Evolutionary conservation across 306 rosid species (phyloP).

Genomic region (Nissolia schottii): DNA sequence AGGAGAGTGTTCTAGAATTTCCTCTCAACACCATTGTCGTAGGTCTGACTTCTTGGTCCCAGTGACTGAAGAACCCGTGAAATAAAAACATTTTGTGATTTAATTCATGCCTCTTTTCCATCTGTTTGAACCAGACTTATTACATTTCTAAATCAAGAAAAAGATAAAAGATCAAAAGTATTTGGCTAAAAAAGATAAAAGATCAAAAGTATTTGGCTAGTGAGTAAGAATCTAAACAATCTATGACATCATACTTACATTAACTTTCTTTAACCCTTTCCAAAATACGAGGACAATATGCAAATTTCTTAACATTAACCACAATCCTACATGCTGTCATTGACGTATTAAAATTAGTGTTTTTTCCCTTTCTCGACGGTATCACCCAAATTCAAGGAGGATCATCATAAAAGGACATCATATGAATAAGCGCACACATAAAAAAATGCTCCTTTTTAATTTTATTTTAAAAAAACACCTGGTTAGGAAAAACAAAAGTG

Average conservation of each 20-base stretch:
- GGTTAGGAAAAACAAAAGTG: not conserved
- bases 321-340: not conserved
- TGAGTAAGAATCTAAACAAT: not conserved
- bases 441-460: not conserved
- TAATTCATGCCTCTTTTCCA: too few species aligned
- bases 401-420: not conserved
- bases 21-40: too few species aligned
- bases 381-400: conserved; percentile 17
- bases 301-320: not conserved
- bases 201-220: not conserved
- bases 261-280: not conserved
- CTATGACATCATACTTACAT: not conserved
- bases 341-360: not conserved
- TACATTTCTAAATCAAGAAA: too few species aligned
- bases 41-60: too few species aligned
- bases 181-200: not conserved
- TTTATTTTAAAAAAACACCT: too few species aligned
- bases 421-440: not conserved
- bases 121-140: too few species aligned
- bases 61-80: too few species aligned
- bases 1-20: too few species aligned
- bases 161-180: too few species aligned
- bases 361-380: not conserved
- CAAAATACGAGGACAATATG: not conserved
- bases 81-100: too few species aligned